Evolutionary conservation across 2,329 filamentous ascomycete genomes (phyloP).

Genomic region (Colletotrichum spinosum): DNA sequence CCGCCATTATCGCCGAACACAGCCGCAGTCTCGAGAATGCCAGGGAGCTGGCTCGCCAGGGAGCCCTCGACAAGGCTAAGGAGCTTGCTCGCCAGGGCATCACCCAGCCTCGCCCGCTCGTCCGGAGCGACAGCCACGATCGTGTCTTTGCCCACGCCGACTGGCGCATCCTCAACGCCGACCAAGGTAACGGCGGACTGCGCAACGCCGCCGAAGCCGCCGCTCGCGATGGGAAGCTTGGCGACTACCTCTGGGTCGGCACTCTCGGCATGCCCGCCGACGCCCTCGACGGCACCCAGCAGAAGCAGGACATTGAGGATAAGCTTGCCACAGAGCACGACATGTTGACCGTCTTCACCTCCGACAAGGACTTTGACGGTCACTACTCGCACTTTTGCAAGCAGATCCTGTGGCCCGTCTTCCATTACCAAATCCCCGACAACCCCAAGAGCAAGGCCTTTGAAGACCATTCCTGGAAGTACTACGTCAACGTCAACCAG

Average conservation of each 20-base stretch:
- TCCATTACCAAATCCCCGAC: slow-evolving; percentile 98
- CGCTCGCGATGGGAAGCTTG: slow-evolving; percentile 73
- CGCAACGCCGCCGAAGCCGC: slow-evolving; percentile 89
- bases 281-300: slow-evolving; percentile 77
- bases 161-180: slow-evolving; percentile 86
- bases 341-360: slow-evolving; percentile 85
- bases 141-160: slow-evolving; percentile 79
- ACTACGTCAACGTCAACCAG: slow-evolving; percentile 92
- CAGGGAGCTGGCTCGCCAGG: slow-evolving; percentile 66
- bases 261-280: slow-evolving; percentile 96
- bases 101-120: slow-evolving; percentile 63
- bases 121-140: slow-evolving; percentile 73
- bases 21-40: slow-evolving; percentile 68
- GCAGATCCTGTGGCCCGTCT: slow-evolving; percentile 96
- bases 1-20: slow-evolving; percentile 80
- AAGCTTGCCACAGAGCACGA: slow-evolving; percentile 83
- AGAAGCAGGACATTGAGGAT: slow-evolving; percentile 87
- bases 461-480: slow-evolving; percentile 96
- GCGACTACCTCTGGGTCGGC: slow-evolving; percentile 89
- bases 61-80: slow-evolving; percentile 67
- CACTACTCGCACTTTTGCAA: slow-evolving; percentile 98
- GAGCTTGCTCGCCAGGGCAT: slow-evolving; percentile 69
- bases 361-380: slow-evolving; percentile 92
- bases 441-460: slow-evolving; percentile 99
- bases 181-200: slow-evolving; percentile 93